Conservation (phyloP, 2,329 filamentous ascomycete species). For the Fusarium fujikuroi region DNA sequence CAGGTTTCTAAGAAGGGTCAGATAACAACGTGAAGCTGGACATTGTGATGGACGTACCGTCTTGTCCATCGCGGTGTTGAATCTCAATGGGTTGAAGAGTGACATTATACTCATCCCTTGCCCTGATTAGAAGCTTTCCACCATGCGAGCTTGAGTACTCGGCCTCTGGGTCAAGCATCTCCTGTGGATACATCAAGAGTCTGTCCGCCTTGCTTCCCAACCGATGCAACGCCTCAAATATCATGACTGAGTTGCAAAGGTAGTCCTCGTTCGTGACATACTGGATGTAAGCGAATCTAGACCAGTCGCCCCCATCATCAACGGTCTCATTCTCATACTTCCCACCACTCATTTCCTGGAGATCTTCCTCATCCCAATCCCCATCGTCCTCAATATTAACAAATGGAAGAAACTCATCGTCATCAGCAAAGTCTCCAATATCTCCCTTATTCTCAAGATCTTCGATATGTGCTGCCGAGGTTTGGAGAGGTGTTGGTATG, state of each 20-base stretch:
- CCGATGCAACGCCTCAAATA: slow-evolving; percentile 57
- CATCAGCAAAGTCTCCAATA: background rate
- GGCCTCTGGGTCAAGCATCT: slow-evolving; percentile 48
- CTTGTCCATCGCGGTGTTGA: slow-evolving; percentile 50
- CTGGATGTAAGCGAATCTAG: slow-evolving; percentile 58
- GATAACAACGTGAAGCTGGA: background rate
- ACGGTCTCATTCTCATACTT: background rate
- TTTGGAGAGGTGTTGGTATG: background rate
- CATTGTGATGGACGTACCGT: slow-evolving; percentile 44
- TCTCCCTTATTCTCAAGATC: slow-evolving; percentile 7
- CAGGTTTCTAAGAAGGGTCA: slow-evolving; percentile 57
- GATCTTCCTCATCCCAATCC: background rate
- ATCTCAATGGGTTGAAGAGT: slow-evolving; percentile 56
- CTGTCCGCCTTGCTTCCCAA: slow-evolving; percentile 57
- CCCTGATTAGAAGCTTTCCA: slow-evolving; percentile 51
- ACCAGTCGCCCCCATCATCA: slow-evolving; percentile 19
- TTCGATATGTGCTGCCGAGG: background rate
- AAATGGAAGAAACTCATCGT: background rate
- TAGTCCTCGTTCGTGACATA: slow-evolving; percentile 61
- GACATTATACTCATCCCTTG: slow-evolving; percentile 57
- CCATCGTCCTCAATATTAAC: background rate
- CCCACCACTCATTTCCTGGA: background rate
- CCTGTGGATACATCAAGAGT: slow-evolving; percentile 58
- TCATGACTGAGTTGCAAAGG: slow-evolving; percentile 62
- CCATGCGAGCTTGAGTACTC: background rate